A percentile compares a stretch with the other conserved stretches of the same genome.
Conservation (phyloP, 495 filamentous ascomycete species). For the Xylaria scruposa region DNA sequence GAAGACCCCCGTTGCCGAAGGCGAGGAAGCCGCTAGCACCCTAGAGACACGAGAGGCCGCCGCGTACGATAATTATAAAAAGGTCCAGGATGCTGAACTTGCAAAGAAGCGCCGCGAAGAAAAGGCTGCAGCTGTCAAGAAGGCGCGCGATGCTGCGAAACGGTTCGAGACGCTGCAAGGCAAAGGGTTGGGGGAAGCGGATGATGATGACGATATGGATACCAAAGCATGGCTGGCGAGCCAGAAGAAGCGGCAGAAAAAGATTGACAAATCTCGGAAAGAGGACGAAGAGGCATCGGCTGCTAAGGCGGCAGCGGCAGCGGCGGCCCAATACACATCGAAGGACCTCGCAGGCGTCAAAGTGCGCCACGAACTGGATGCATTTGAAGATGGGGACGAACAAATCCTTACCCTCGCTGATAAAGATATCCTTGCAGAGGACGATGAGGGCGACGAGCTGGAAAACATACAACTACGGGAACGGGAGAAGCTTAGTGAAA, state of each 20-base stretch:
- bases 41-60: slow-evolving; percentile 80
- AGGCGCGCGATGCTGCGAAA: slow-evolving; percentile 81
- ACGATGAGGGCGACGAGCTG: slow-evolving; percentile 91
- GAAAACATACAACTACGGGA: slow-evolving; percentile 82
- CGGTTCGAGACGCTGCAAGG: slow-evolving; percentile 78
- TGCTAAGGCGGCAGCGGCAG: slow-evolving; percentile 50
- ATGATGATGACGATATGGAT: slow-evolving; percentile 72
- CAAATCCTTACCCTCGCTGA: slow-evolving; percentile 93
- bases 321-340: slow-evolving; percentile 71
- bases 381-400: slow-evolving; percentile 79
- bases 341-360: slow-evolving; percentile 87
- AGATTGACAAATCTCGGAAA: slow-evolving; percentile 79
- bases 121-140: slow-evolving; percentile 80
- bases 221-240: slow-evolving; percentile 83
- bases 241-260: slow-evolving; percentile 89
- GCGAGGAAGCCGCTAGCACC: slow-evolving; percentile 72
- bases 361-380: slow-evolving; percentile 81
- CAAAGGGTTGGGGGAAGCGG: slow-evolving; percentile 76
- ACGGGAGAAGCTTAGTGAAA: slow-evolving; percentile 76
- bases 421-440: slow-evolving; percentile 74
- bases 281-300: slow-evolving; percentile 74
- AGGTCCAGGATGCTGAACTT: slow-evolving; percentile 58
- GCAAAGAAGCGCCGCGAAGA: slow-evolving; percentile 80
- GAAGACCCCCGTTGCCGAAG: slow-evolving; percentile 38
- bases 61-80: slow-evolving; percentile 68